Evolutionary conservation across 2,329 filamentous ascomycete genomes (phyloP), one percentile per base, ranked within the genome.

Genomic region (Xylaria sp.): DNA sequence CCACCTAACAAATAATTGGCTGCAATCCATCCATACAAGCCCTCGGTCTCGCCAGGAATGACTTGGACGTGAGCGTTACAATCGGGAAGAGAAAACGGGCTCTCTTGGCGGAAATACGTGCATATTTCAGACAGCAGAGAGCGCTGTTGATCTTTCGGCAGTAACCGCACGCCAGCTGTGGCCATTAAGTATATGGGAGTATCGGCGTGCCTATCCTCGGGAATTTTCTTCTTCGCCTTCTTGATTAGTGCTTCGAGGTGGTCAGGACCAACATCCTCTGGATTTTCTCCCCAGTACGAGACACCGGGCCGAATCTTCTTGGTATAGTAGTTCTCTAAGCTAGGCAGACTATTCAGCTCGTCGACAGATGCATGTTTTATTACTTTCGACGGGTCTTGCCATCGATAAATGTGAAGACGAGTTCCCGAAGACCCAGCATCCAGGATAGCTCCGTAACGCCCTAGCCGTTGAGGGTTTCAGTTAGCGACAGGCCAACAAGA

Each of bases 401-500:
- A 99, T 81, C 91, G 89, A 83, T 99, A 99, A 66, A 99, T 89
- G 81, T 99, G 93, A 71, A 97, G 87, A 79, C 96, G 92, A 76
- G 95, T 98, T 79, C 96, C 95, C 81, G 96, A 98, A 81, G 96
- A 98, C 75, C 96, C 96, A 79, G 96, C 96, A 87, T 99, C 96
- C 78, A 99, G 88, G 79, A 99, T 94, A 76, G 98, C 93, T 79
- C 94, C 96, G 86, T 97, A 98, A 83, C 88, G 87, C 78, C 85
- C 87, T 89, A 65, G 50, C 44, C 50, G 60, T 71, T 25, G 71
- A 61, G 55, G 59, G 63, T 2, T 27, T 59, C 50, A 65, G 60
- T 70, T 23, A 65, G 65, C 50, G 32, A 64, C 21, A 40, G n/a
- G 8, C n/a, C 13, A 10, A 64, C 55, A 58, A 48, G 35, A 23